Percentiles rank a stretch among this genome's conserved stretches.
These are phyloP conservation scores for Elongisporangium senticosum DNA, from an alignment of 352 stramenopile genomes.

Conservation along the genomic window DNA sequence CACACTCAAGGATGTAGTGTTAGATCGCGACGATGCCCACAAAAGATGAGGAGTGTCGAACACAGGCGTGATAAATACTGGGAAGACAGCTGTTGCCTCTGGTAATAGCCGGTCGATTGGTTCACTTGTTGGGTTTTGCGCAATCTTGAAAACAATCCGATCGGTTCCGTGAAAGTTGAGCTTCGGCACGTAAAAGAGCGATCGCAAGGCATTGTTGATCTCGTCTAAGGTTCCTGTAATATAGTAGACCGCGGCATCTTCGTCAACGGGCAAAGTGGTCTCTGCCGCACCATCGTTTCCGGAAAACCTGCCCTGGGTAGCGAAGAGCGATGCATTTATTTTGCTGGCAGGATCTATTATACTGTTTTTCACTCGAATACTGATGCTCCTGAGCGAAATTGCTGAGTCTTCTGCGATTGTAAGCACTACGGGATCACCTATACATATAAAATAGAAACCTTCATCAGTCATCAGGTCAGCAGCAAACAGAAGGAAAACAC, in stretches of 20 bases:
- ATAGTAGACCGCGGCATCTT: constrained; percentile 2
- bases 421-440: background rate
- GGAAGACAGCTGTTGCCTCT: constrained; percentile 15
- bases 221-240: background rate
- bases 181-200: constrained; percentile 12
- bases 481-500: background rate
- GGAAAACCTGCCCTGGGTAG: background rate
- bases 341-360: background rate
- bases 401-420: background rate
- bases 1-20: constrained; percentile 7
- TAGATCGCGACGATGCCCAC: constrained; percentile 11
- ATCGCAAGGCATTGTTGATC: background rate
- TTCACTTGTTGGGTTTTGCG: background rate
- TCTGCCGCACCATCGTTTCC: constrained; percentile 3
- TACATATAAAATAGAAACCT: too few species aligned
- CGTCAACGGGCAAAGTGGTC: constrained; percentile 4
- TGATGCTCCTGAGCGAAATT: background rate
- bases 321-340: constrained; percentile 5
- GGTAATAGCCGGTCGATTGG: background rate
- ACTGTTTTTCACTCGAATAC: background rate
- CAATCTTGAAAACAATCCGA: constrained; percentile 11
- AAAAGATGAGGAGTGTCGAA: constrained; percentile 21
- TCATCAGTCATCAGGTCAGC: too few species aligned
- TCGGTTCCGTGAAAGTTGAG: constrained; percentile 22
- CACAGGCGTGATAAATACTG: constrained; percentile 26